These are phyloP conservation scores for Setomelanomma holmii DNA, from an alignment of 2,329 filamentous ascomycete genomes.

Conservation along the genomic window DNA sequence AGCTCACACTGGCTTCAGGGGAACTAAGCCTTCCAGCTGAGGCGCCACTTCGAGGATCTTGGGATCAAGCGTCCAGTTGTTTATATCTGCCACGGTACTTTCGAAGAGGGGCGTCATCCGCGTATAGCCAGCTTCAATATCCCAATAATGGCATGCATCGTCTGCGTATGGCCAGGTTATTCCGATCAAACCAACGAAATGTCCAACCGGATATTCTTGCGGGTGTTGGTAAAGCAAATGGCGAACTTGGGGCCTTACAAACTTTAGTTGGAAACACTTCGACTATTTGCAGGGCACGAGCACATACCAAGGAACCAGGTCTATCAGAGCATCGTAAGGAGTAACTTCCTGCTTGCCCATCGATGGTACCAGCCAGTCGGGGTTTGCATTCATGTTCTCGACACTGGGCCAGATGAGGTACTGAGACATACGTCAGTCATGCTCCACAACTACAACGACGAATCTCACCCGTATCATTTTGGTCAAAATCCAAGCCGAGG, in stretches of 20 bases:
- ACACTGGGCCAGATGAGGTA: conserved; percentile 48
- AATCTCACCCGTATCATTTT: conserved; percentile 46
- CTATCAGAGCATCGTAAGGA: conserved; percentile 42
- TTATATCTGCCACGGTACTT: conserved; percentile 38
- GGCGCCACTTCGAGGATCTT: conserved; percentile 44
- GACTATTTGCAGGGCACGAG: background rate
- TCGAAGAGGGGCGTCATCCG: conserved; percentile 45
- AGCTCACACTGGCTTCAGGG: conserved; percentile 22
- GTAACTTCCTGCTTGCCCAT: conserved; percentile 37
- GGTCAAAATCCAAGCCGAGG: conserved; percentile 42
- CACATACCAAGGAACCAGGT: conserved; percentile 45
- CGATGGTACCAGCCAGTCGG: conserved; percentile 45
- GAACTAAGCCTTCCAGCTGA: conserved; percentile 41
- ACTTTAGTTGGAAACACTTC: conserved; percentile 16
- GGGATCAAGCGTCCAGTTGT: conserved; percentile 43
- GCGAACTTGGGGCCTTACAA: conserved; percentile 41
- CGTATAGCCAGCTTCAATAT: conserved; percentile 43
- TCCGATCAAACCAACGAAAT: conserved; percentile 38
- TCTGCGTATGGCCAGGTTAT: conserved; percentile 45
- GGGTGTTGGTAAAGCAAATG: conserved; percentile 43
- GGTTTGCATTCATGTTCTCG: conserved; percentile 44
- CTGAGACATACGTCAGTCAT: conserved; percentile 26
- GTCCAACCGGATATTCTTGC: conserved; percentile 34
- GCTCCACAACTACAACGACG: background rate
- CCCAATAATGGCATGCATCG: conserved; percentile 47